Percentiles rank a stretch among this genome's conserved stretches.
These are phyloP conservation scores for Kwoniella sp. DNA, from an alignment of 768 basidiomycete species.

Conservation along the genomic window DNA sequence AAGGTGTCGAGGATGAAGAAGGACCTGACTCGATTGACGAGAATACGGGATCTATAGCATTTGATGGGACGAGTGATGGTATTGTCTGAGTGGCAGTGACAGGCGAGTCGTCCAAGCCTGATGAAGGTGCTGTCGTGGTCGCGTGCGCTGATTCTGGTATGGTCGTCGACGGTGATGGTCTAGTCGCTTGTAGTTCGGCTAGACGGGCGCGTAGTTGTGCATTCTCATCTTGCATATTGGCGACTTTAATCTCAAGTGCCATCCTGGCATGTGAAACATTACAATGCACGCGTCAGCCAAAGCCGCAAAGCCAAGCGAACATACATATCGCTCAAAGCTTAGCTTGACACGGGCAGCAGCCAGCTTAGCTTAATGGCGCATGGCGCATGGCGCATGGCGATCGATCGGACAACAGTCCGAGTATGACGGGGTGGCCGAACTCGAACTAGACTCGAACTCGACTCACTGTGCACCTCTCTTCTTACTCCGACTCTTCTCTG, in stretches of 20 bases:
- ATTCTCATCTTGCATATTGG: conserved; percentile 49
- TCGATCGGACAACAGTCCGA: no score
- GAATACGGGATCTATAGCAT: not conserved
- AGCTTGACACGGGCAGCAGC: no score
- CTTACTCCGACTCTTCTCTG: conserved; percentile 48
- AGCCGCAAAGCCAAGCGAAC: no score
- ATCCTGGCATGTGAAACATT: not conserved
- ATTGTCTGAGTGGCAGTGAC: not conserved
- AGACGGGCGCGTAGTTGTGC: conserved; percentile 39
- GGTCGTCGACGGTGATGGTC: not conserved
- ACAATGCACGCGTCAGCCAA: not conserved
- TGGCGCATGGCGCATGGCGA: no score
- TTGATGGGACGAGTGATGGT: not conserved
- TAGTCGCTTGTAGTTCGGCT: not conserved
- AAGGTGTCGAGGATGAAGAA: not conserved
- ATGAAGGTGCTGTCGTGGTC: not conserved
- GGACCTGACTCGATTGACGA: not conserved
- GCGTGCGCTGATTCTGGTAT: no score
- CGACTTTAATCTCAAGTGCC: conserved; percentile 40
- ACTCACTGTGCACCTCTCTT: conserved; percentile 48
- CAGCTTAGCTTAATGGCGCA: no score
- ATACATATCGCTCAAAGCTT: no score
- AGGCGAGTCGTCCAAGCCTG: not conserved
- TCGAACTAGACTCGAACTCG: not conserved
- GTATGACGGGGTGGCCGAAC: not conserved